Evolutionary conservation across 306 rosid species (phyloP), one percentile per base, ranked within the genome.

Genomic region (Lupinus albus): DNA sequence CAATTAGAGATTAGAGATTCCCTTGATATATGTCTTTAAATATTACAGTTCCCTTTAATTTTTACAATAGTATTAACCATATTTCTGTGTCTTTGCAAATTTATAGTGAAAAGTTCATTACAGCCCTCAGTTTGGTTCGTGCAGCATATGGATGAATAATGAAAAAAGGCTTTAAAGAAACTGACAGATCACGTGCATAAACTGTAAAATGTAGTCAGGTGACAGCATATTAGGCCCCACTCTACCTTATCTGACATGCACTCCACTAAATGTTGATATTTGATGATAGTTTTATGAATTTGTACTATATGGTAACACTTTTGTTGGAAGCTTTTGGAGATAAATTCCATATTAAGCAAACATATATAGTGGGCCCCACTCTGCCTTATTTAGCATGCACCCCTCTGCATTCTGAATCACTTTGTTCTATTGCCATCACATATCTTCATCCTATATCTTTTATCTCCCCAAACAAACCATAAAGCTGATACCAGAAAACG

Each of bases 151-250:
- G 1, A 20, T 20, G 25, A 20, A 20, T 5, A 35, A 36, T 7
- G 1, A 36, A 36, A 36, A 41, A 41, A 41, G 13, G 16, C 16
- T 12, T 45, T 39, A 14, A 14, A 45, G 50, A 45, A 45, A n/a
- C 17, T n/a, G 50, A 46, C 50, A 0, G 8, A 57, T 32, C 46
- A 58, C 64, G 8, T 35, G 64, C 64, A 35, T 35, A 25, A 58
- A 55, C 9, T 55, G 61, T 12, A n/a, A 55, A 33, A 8, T 14
- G 64, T 14, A 58, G 46, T 44, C 11, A 1, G 11, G 3, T 33
- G 45, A 33, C n/a, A 57, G 5, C 62, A 32, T 36, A 56, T 17
- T 13, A 7, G 44, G 14, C 44, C 60, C 15, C 11, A 25, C 36
- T 52, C 11, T 52, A 1, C 14, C 58, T 3, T 32, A 32, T 32